Conservation (phyloP, 441 rosid species). For the Euphorbia celastroides region DNA sequence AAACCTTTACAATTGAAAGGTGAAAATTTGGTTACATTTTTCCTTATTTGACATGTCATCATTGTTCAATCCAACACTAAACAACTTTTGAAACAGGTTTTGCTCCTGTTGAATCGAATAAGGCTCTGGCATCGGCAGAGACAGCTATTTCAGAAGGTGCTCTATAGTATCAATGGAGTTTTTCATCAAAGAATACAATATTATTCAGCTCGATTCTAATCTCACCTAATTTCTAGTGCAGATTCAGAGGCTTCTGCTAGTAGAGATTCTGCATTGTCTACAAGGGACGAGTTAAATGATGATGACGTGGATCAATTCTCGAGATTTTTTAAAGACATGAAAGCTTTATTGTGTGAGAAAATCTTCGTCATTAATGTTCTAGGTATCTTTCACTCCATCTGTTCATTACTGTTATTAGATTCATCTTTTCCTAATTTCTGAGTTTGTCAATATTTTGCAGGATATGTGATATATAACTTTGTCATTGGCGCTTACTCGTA, state of each 20-base stretch:
- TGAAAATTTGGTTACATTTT: constrained; percentile 17
- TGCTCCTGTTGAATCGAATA: constrained; percentile 42
- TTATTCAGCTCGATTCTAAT: background rate
- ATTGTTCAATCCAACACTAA: constrained; percentile 18
- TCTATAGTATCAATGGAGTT: background rate
- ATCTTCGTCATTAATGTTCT: constrained; percentile 75
- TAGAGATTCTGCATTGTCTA: constrained; percentile 14
- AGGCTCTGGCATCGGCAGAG: constrained; percentile 33
- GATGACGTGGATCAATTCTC: constrained; percentile 40
- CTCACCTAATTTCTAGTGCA: constrained; percentile 20
- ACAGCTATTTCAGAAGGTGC: constrained; percentile 44
- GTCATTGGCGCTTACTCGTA: constrained; percentile 96
- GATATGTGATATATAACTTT: constrained; percentile 76
- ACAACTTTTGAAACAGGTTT: constrained; percentile 52
- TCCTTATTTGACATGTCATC: constrained; percentile 1
- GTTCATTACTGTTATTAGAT: background rate
- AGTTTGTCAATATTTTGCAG: constrained; percentile 31
- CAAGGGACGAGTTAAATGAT: constrained; percentile 17
- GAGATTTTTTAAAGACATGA: constrained; percentile 57
- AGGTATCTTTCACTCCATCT: constrained; percentile 40
- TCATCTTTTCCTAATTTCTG: background rate
- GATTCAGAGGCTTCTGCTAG: constrained; percentile 23
- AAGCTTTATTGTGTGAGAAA: constrained; percentile 57
- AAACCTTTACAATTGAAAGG: constrained; percentile 93
- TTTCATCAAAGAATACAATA: background rate